phyloP scores from a whole-genome alignment of 306 rosid species.

The Vigna radiata region DNA sequence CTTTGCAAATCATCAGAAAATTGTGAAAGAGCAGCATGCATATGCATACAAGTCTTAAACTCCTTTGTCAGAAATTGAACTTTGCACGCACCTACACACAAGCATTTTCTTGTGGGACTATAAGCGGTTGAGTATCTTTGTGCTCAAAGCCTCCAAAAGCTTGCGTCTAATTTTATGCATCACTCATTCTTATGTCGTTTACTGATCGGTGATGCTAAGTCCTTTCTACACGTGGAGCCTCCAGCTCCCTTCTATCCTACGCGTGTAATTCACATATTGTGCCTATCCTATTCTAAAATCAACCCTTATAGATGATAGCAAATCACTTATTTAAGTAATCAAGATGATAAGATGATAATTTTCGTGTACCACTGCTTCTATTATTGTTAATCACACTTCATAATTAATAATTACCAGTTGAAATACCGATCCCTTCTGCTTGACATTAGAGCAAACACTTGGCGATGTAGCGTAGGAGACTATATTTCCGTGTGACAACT shows the following conservation, averaged over 20 bases:
- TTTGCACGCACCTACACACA: slow-evolving; percentile 17
- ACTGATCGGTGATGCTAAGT: neutral
- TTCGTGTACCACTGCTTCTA: too few species aligned
- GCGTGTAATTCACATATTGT: neutral
- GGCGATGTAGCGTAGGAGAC: neutral
- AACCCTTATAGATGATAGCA: neutral
- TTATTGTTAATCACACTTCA: too few species aligned
- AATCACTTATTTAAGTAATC: neutral
- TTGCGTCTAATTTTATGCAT: slow-evolving; percentile 1
- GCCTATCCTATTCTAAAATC: neutral
- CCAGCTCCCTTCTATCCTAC: neutral
- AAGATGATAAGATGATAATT: too few species aligned
- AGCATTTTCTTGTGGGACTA: too few species aligned
- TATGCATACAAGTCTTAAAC: neutral
- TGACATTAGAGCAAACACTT: neutral
- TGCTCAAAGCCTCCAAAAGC: neutral
- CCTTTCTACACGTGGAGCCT: neutral
- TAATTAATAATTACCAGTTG: too few species aligned
- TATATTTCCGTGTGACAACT: neutral
- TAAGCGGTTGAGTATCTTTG: slow-evolving; percentile 10
- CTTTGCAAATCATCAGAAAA: too few species aligned
- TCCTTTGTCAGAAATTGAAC: slow-evolving; percentile 21
- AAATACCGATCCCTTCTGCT: neutral
- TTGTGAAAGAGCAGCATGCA: too few species aligned
- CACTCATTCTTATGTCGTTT: slow-evolving; percentile 13